Evolutionary conservation across 2,329 filamentous ascomycete species (phyloP), one percentile per base, ranked within the genome.

Genomic region (Chaetomiaceae sp.): DNA sequence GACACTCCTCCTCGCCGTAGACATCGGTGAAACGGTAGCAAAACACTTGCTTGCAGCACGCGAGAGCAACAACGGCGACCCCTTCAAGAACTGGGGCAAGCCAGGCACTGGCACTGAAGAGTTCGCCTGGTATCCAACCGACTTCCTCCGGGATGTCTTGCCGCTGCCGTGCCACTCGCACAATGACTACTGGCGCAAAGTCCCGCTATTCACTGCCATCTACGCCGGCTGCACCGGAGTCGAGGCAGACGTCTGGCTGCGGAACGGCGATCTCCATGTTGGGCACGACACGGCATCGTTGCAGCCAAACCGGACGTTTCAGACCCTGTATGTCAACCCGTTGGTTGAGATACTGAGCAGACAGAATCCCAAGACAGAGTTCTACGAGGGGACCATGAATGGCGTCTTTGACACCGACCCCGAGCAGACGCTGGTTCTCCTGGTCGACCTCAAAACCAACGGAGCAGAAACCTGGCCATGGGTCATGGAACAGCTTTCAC

Each of bases 221-320:
- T 66, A 71, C 7, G 75, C 77, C 5, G 81, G 82, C 6, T 86
- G 81, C 59, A 78, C 80, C 5, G 78, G 82, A 9, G 74, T 87
- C 3, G 86, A 89, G 67, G 84, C 83, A 2, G 86, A 89, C 62
- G 78, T 89, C 20, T 89, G 83, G 82, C 71, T 81, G 1, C 76
- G 76, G 43, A 73, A 77, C 50, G 65, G 64, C 25, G 69, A 81
- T 10, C 73, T 89, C 5, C 80, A 79, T 40, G 79, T 90, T 38
- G 84, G 84, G 3, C 86, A 90, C 64, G 77, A 78, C 42, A 72
- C 68, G 2, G 74, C 76, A 3, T 74, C 77, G 0, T 65, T 87
- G 29, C 76, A 76, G 21, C 64, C 66, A 16, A 75, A 78, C 49
- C 76, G 78, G 25, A 87, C 84, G 0, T 78, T 89, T 55, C 62